These are phyloP conservation scores for Aureobasidium leucospermi DNA, from an alignment of 2,329 filamentous ascomycete genomes.

Conservation along the genomic window DNA sequence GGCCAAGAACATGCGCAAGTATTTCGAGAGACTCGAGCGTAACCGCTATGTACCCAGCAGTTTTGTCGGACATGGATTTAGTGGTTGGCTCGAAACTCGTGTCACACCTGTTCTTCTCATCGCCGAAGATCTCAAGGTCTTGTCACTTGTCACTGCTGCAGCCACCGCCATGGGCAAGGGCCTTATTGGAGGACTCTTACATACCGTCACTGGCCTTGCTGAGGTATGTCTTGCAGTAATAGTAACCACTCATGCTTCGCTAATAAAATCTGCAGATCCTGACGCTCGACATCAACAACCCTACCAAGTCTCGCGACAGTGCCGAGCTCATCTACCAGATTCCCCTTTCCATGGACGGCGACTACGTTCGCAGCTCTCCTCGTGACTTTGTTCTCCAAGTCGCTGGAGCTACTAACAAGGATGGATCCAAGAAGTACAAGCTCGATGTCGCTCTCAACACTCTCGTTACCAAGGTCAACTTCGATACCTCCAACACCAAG, in stretches of 20 bases:
- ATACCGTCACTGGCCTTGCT: conserved; percentile 37
- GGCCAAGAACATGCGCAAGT: conserved; percentile 50
- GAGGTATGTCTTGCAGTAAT: conserved; percentile 17
- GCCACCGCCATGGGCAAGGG: conserved; percentile 38
- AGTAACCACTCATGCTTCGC: no score
- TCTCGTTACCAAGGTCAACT: conserved; percentile 58
- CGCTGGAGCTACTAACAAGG: conserved; percentile 40
- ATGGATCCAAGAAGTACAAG: conserved; percentile 48
- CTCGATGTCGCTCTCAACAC: conserved; percentile 54
- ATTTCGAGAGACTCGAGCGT: conserved; percentile 47
- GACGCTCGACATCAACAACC: conserved; percentile 36
- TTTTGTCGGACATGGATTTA: conserved; percentile 46
- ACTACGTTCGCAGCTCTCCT: conserved; percentile 43
- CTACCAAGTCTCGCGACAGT: conserved; percentile 37
- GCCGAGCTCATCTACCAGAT: conserved; percentile 49
- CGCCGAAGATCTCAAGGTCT: conserved; percentile 45
- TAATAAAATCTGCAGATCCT: conserved; percentile 27
- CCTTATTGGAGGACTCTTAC: conserved; percentile 29
- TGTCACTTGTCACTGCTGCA: conserved; percentile 45
- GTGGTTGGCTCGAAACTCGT: conserved; percentile 50
- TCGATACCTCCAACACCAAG: conserved; percentile 54
- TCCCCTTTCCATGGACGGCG: conserved; percentile 44
- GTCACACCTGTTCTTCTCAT: conserved; percentile 46
- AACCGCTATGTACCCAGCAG: conserved; percentile 44
- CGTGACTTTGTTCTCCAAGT: conserved; percentile 49